A percentile compares a stretch with the other conserved stretches of the same genome.
These are phyloP conservation scores for Xylona heveae DNA, from an alignment of 495 filamentous ascomycete species.

Conservation along the genomic window DNA sequence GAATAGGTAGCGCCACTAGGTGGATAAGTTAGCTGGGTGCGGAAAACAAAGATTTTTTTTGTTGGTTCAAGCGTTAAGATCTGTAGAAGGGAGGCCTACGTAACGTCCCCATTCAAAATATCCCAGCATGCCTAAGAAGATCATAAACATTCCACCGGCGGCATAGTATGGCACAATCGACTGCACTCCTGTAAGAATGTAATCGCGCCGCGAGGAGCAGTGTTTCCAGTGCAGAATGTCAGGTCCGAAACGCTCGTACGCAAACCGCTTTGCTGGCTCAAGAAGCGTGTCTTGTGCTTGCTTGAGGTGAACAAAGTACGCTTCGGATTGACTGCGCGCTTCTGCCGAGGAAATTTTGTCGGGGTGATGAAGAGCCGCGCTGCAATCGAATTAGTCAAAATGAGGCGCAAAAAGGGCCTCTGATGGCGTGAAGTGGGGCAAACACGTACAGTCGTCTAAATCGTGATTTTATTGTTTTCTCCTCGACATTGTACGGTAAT, in stretches of 20 bases:
- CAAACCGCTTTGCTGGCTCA: conserved; percentile 63
- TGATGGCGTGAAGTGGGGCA: neutral
- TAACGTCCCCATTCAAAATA: conserved; percentile 71
- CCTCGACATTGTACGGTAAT: conserved; percentile 42
- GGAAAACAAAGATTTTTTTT: no score
- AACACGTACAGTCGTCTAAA: conserved; percentile 45
- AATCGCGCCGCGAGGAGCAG: conserved; percentile 53
- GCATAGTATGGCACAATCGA: conserved; percentile 42
- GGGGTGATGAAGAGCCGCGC: conserved; percentile 64
- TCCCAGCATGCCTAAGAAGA: conserved; percentile 49
- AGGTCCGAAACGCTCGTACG: conserved; percentile 82
- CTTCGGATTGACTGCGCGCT: conserved; percentile 20
- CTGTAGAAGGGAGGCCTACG: conserved; percentile 11
- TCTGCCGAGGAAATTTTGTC: conserved; percentile 46
- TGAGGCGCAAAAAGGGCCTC: neutral
- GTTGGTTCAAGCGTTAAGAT: conserved; percentile 3
- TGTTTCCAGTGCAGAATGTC: conserved; percentile 46
- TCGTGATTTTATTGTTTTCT: conserved; percentile 57
- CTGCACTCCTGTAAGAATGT: conserved; percentile 39
- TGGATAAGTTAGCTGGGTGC: conserved; percentile 2
- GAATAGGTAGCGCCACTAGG: conserved; percentile 75
- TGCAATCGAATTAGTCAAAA: conserved; percentile 3
- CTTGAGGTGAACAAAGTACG: conserved; percentile 63
- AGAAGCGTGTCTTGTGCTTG: conserved; percentile 63
- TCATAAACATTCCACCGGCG: conserved; percentile 34